phyloP scores from a whole-genome alignment of 2,329 filamentous ascomycete genomes.

The Aspergillus sp. region DNA sequence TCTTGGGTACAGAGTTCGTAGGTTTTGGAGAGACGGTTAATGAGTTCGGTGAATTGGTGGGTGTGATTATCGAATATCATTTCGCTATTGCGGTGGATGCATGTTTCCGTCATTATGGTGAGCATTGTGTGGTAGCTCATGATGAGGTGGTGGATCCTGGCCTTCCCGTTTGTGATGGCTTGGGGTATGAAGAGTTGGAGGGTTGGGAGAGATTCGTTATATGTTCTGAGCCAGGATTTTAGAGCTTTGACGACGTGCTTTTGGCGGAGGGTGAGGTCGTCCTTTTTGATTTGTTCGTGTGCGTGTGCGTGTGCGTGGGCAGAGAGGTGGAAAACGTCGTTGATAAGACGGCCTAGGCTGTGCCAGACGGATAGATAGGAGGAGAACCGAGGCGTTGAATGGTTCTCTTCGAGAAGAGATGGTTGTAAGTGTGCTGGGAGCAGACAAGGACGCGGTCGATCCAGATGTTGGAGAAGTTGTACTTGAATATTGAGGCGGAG shows the following conservation, averaged over 20 bases:
- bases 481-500: constrained; percentile 28
- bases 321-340: constrained; percentile 18
- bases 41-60: constrained; percentile 18
- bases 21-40: constrained; percentile 16
- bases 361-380: constrained; percentile 19
- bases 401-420: not conserved
- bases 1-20: not conserved
- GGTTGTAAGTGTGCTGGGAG: not conserved
- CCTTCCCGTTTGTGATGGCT: not conserved
- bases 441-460: constrained; percentile 13
- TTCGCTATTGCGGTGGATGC: constrained; percentile 23
- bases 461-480: constrained; percentile 26
- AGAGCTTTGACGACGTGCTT: not conserved
- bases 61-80: constrained; percentile 23
- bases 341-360: constrained; percentile 21
- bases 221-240: not conserved
- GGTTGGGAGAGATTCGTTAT: not conserved
- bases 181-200: not conserved
- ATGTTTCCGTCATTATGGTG: constrained; percentile 39
- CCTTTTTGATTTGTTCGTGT: not conserved
- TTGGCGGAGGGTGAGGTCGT: not conserved
- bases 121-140: constrained; percentile 45
- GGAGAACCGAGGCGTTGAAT: not conserved
- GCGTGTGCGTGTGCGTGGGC: constrained; percentile 5
- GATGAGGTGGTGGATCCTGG: constrained; percentile 27